Conservation (phyloP, 1,284 basidiomycete genomes). For the Sanguinoderma infundibulare region DNA sequence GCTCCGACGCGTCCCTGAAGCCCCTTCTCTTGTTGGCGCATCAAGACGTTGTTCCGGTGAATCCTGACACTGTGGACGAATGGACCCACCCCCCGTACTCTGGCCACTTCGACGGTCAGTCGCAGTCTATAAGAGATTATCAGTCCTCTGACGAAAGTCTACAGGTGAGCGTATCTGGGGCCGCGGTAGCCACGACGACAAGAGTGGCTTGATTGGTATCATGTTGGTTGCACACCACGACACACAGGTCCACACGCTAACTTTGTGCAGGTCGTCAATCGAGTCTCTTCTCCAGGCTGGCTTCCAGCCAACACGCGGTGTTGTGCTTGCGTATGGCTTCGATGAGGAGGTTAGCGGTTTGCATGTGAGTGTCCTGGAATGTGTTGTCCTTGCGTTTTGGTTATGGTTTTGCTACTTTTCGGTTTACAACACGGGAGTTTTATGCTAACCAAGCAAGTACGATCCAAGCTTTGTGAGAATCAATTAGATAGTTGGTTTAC, state of each 20-base stretch:
- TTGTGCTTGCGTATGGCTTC: slow-evolving; percentile 71
- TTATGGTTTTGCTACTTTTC: background rate
- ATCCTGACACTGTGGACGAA: slow-evolving; percentile 51
- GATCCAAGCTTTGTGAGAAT: too few species aligned
- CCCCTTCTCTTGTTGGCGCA: slow-evolving; percentile 71
- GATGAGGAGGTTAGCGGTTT: slow-evolving; percentile 70
- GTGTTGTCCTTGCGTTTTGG: background rate
- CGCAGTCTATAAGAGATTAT: background rate
- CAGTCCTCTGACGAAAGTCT: background rate
- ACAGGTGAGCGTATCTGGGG: slow-evolving; percentile 64
- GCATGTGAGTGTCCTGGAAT: slow-evolving; percentile 37
- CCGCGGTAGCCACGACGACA: slow-evolving; percentile 66
- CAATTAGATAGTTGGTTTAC: too few species aligned
- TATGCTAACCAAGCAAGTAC: background rate
- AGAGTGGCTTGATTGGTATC: slow-evolving; percentile 60
- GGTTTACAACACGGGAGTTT: background rate
- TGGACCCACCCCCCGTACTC: slow-evolving; percentile 52
- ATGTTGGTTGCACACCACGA: slow-evolving; percentile 44
- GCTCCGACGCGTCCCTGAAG: slow-evolving; percentile 58
- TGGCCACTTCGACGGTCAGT: slow-evolving; percentile 40
- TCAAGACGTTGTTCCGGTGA: slow-evolving; percentile 67
- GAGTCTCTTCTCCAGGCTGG: slow-evolving; percentile 57
- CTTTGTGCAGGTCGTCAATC: slow-evolving; percentile 46
- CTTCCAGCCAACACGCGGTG: slow-evolving; percentile 54
- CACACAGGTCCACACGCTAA: background rate